Evolutionary conservation across 2,329 filamentous ascomycete genomes (phyloP).

Genomic region (Peltaster fructicola): DNA sequence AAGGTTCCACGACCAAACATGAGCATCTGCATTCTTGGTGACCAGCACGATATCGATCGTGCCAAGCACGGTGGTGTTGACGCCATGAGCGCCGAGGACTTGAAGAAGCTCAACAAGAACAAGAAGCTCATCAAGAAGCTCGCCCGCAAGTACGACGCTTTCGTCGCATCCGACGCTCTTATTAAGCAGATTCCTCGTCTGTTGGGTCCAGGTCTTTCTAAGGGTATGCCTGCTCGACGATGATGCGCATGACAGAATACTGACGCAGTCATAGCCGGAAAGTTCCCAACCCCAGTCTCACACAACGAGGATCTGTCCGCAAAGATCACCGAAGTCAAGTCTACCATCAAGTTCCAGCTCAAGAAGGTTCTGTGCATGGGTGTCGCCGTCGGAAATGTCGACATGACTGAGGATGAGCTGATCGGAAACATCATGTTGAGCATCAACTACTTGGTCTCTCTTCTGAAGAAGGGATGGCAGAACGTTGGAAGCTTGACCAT

Average conservation of each 20-base stretch:
- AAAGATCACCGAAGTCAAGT: constrained; percentile 99
- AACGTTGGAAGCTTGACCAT: constrained; percentile 99
- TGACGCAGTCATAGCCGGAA: constrained; percentile 52
- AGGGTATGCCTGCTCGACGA: constrained; percentile 41
- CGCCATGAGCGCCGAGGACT: constrained; percentile 93
- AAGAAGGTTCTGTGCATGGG: constrained; percentile 99
- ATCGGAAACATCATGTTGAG: constrained; percentile 98
- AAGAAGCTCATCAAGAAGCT: constrained; percentile 99
- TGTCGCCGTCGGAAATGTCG: constrained; percentile 97
- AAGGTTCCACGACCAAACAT: constrained; percentile 81
- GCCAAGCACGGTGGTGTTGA: constrained; percentile 98
- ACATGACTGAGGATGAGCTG: constrained; percentile 90
- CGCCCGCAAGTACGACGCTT: constrained; percentile 99
- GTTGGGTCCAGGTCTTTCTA: constrained; percentile 93
- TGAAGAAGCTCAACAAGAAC: constrained; percentile 99
- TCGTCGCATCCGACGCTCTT: constrained; percentile 87
- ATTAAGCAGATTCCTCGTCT: constrained; percentile 99
- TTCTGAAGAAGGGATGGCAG: constrained; percentile 99
- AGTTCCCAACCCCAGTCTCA: constrained; percentile 98
- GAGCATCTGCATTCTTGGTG: constrained; percentile 73
- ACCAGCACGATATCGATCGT: constrained; percentile 99
- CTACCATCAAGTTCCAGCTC: constrained; percentile 99
- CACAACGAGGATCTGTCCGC: constrained; percentile 82
- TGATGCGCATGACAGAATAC: constrained; percentile 4
- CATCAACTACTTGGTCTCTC: constrained; percentile 99